Percentiles rank a stretch among this genome's conserved stretches.
Evolutionary conservation across 805 yeast species (phyloP).

Genomic region (Metschnikowia noctiluminum): DNA sequence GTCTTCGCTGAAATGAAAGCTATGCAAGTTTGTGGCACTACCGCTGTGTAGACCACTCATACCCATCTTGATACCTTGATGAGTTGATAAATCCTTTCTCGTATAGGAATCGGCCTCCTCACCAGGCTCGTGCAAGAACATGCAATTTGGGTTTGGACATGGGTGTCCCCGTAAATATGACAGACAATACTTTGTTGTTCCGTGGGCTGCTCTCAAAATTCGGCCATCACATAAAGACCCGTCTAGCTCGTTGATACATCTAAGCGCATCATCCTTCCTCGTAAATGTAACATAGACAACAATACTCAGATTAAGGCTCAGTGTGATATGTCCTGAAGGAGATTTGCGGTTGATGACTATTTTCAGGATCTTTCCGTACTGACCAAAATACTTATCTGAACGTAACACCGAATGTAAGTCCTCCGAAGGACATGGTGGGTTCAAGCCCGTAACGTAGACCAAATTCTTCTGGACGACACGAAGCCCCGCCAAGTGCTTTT

Average conservation of each 20-base stretch:
- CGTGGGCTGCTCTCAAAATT: constrained; percentile 89
- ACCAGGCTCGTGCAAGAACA: constrained; percentile 99
- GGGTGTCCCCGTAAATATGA: constrained; percentile 91
- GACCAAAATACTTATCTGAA: constrained; percentile 95
- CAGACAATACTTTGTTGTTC: constrained; percentile 98
- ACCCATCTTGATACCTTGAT: constrained; percentile 60
- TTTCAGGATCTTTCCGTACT: constrained; percentile 92
- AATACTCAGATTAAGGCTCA: constrained; percentile 61
- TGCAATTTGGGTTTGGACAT: constrained; percentile 97
- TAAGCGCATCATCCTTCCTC: constrained; percentile 90
- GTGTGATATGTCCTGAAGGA: constrained; percentile 38
- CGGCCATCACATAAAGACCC: constrained; percentile 93
- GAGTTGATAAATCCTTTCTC: constrained; percentile 80
- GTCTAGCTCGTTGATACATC: constrained; percentile 87
- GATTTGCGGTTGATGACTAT: constrained; percentile 84
- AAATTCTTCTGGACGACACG: constrained; percentile 97
- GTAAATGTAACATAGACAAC: constrained; percentile 96
- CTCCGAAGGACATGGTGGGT: constrained; percentile 77
- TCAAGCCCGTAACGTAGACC: constrained; percentile 93
- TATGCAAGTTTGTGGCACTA: constrained; percentile 14
- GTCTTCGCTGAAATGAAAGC: constrained; percentile 11
- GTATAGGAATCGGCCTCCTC: constrained; percentile 98
- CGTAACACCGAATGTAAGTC: constrained; percentile 80
- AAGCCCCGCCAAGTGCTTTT: constrained; percentile 93
- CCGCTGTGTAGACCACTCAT: constrained; percentile 33